Evolutionary conservation across 805 yeast species (phyloP).

Genomic region (Ogataea allantospora): DNA sequence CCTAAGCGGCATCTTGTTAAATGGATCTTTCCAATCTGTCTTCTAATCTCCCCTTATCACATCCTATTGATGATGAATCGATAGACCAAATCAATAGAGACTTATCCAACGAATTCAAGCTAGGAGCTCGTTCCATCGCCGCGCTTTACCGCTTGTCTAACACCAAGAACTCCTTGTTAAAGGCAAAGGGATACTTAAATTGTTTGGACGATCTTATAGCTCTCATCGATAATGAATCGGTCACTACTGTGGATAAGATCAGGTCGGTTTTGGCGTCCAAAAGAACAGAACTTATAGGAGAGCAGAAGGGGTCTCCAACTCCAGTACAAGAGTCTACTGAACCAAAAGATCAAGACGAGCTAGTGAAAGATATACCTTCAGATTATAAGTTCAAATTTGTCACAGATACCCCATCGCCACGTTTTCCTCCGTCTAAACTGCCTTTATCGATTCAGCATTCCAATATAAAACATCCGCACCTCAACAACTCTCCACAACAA

Average conservation of each 20-base stretch:
- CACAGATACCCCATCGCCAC: constrained; percentile 14
- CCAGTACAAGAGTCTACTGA: neutral
- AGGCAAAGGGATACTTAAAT: constrained; percentile 58
- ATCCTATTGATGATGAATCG: constrained; percentile 46
- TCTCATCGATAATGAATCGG: constrained; percentile 21
- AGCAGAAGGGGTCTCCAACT: neutral
- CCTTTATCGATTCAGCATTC: constrained; percentile 25
- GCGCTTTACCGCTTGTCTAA: constrained; percentile 62
- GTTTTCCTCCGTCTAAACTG: constrained; percentile 29
- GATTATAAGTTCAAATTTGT: constrained; percentile 18
- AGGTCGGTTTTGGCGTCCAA: constrained; percentile 37
- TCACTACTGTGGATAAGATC: constrained; percentile 37
- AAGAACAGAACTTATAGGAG: constrained; percentile 23
- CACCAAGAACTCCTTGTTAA: constrained; percentile 45
- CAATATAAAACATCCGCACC: constrained; percentile 15
- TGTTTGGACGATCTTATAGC: constrained; percentile 53
- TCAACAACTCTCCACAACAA: constrained; percentile 12
- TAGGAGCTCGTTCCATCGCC: constrained; percentile 71
- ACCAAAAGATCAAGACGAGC: neutral
- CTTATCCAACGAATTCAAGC: constrained; percentile 60
- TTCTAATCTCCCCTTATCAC: constrained; percentile 51
- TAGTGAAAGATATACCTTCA: constrained; percentile 11
- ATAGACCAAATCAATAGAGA: constrained; percentile 49
- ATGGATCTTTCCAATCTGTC: constrained; percentile 69
- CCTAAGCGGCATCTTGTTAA: constrained; percentile 4